Evolutionary conservation across 257 asterid species (phyloP), one percentile per base, ranked within the genome.

Genomic region (Primulina tabacum): DNA sequence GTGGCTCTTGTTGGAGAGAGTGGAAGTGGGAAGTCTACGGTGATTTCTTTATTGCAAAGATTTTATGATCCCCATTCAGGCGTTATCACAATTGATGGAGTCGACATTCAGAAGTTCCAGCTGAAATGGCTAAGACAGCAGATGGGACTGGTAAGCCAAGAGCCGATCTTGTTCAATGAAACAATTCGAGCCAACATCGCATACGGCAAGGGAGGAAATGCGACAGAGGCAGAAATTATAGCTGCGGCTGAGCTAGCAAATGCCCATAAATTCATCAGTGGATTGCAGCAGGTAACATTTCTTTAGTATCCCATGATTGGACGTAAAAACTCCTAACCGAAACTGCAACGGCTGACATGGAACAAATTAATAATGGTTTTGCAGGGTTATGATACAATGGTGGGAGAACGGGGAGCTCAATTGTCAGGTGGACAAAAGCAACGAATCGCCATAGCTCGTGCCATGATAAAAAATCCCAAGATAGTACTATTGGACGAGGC

Each of bases 21-120:
- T 52, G 96, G 96, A 30, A 87, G 96, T 62, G 94, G 96, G 71
- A 89, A 89, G 69, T 89, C 96, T 0, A 87, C 96, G 0, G 96
- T 89, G 64, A 81, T 89, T 16, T 55, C 89, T 0, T 56, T 89
- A 11, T 20, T 89, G 71, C 91, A 85, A 65, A 78, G 93, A 58
- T 89, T 82, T 67, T 89, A 89, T 61, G 69, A 87, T 37, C 88
- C 86, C 0, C 88, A 82, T 68, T 82, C 88, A 1, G 96, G 96
- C 7, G 73, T 62, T 28, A 85, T 89, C 52, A 79, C 83, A 5
- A 62, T 87, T 6, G 96, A 89, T 47, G 87, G 89, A 34, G 60
- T 82, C 12, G 93, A 85, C 9, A 85, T 89, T 62, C 84, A 76
- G 72, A 79, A 76, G 72, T 43, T 85, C 62, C 81, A 85, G 34